phyloP scores from a whole-genome alignment of 1,139 yeast species.

The Pichia sp. region DNA sequence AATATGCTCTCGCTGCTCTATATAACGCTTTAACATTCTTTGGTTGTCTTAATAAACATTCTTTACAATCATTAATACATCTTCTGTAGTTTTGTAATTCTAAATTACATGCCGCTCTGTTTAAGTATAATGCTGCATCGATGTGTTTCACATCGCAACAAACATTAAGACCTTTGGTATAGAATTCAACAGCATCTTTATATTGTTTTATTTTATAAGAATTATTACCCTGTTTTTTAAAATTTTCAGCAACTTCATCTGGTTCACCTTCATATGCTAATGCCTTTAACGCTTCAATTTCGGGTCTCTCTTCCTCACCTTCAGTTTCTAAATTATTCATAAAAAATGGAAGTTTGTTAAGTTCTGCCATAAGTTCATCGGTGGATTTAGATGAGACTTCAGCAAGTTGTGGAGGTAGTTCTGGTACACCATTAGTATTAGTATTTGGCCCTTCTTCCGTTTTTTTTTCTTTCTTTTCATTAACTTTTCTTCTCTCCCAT shows the following conservation, averaged over 20 bases:
- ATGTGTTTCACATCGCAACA: constrained; percentile 51
- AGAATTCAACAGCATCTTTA: constrained; percentile 69
- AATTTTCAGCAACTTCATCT: constrained; percentile 80
- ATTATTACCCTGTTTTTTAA: constrained; percentile 91
- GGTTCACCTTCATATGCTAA: constrained; percentile 96
- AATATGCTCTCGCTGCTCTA: constrained; percentile 78
- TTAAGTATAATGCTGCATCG: constrained; percentile 60
- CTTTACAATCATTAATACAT: constrained; percentile 82
- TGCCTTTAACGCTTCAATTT: constrained; percentile 82
- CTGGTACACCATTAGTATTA: constrained; percentile 60
- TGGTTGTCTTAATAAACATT: constrained; percentile 60
- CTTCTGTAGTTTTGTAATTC: constrained; percentile 78
- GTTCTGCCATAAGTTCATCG: constrained; percentile 72
- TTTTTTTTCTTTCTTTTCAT: background rate
- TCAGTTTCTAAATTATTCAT: constrained; percentile 84
- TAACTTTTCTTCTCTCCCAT: constrained; percentile 47
- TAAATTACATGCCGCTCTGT: constrained; percentile 88
- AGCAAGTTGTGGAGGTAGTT: constrained; percentile 74
- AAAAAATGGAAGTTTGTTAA: constrained; percentile 85
- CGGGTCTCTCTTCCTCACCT: constrained; percentile 67
- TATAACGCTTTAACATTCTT: constrained; percentile 76
- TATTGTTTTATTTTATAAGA: constrained; percentile 66
- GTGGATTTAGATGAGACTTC: constrained; percentile 60
- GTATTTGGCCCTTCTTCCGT: constrained; percentile 36
- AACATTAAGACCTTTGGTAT: constrained; percentile 74